Evolutionary conservation across 1,139 yeast genomes (phyloP).

Genomic region (Schizosaccharomyces versatilis): DNA sequence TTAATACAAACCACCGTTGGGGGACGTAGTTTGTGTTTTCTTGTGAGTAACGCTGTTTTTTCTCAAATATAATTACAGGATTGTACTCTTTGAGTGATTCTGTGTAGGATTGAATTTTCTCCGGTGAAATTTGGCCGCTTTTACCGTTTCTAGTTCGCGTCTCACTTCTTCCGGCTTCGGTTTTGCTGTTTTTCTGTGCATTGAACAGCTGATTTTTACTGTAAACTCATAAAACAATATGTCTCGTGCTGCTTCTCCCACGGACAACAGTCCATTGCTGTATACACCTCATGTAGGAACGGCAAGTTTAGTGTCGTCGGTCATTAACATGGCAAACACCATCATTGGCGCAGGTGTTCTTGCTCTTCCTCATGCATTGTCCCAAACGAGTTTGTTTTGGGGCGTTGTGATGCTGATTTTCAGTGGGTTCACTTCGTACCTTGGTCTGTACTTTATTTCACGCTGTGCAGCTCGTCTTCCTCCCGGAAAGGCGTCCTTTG

Average conservation of each 20-base stretch:
- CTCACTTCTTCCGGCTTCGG: no score
- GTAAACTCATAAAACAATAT: no score
- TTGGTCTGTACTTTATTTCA: slow-evolving; percentile 64
- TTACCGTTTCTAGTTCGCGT: no score
- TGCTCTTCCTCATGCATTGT: slow-evolving; percentile 77
- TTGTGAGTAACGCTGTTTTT: no score
- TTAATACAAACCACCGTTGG: no score
- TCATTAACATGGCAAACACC: slow-evolving; percentile 22
- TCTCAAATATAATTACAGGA: no score
- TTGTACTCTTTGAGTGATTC: no score
- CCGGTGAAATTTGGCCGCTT: no score
- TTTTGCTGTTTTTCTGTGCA: no score
- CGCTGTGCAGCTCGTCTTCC: slow-evolving; percentile 48
- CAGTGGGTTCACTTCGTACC: slow-evolving; percentile 61
- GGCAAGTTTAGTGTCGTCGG: slow-evolving; percentile 15
- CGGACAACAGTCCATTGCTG: neutral
- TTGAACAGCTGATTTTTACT: no score
- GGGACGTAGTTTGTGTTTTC: no score
- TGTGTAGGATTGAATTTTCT: no score
- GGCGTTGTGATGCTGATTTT: slow-evolving; percentile 44
- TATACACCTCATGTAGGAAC: neutral
- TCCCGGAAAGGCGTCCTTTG: slow-evolving; percentile 62
- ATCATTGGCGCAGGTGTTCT: slow-evolving; percentile 53
- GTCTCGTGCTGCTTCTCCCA: neutral
- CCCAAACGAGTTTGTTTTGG: slow-evolving; percentile 56